Evolutionary conservation across 176 grass and related monocot species (phyloP).

Genomic region (Oryza officinalis): DNA sequence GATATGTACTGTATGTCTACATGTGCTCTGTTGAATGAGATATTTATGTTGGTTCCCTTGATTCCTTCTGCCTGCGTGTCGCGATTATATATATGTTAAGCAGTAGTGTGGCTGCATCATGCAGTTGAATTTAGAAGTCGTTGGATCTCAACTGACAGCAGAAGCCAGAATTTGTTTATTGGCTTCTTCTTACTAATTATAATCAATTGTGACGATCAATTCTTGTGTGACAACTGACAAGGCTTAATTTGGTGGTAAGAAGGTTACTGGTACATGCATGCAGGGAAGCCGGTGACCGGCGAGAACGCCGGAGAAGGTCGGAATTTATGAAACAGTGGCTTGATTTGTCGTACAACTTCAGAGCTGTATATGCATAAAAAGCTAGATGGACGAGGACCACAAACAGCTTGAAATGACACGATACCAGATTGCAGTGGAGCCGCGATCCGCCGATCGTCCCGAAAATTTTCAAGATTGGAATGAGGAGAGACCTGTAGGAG

Average conservation of each 20-base stretch:
- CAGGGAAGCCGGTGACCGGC: neutral
- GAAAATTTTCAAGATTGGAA: constrained; percentile 43
- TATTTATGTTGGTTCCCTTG: neutral
- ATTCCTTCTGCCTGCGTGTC: neutral
- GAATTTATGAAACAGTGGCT: constrained; percentile 28
- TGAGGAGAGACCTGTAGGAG: neutral
- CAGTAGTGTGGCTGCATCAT: neutral
- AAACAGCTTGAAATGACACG: constrained; percentile 35
- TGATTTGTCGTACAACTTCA: constrained; percentile 10
- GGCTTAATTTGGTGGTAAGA: too few relatives aligned
- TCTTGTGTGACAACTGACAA: too few relatives aligned
- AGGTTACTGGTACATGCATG: neutral
- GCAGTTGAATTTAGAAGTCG: neutral
- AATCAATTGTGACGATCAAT: too few relatives aligned
- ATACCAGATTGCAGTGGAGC: constrained; percentile 29
- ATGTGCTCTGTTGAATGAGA: neutral
- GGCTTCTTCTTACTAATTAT: too few relatives aligned
- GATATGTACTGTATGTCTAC: constrained; percentile 6
- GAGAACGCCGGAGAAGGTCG: neutral
- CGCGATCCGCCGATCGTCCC: neutral
- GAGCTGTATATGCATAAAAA: constrained; percentile 16
- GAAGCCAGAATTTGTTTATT: neutral
- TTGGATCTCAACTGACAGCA: constrained; percentile 23
- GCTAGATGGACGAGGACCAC: constrained; percentile 36
- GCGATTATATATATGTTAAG: neutral